phyloP scores from a whole-genome alignment of 371 early-diverging fungal genomes.

The Mortierella sp. region DNA sequence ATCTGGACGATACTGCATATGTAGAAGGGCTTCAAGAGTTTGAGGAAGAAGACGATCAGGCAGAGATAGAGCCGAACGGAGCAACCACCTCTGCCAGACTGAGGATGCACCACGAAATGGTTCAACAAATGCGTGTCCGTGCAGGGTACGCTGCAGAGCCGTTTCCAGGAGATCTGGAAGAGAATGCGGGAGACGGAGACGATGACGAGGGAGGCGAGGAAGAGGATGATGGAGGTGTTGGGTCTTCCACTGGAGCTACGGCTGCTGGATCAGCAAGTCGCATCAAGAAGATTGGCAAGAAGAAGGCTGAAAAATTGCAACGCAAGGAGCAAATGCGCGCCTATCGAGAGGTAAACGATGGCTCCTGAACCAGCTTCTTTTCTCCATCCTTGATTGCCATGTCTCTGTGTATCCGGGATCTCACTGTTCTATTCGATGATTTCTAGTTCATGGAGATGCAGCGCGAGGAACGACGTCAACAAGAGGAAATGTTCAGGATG shows the following conservation, averaged over 20 bases:
- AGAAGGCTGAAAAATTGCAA: constrained; percentile 61
- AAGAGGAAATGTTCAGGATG: constrained; percentile 41
- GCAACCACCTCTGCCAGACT: constrained; percentile 47
- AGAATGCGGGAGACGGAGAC: constrained; percentile 6
- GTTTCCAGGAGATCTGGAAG: constrained; percentile 38
- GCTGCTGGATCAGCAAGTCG: constrained; percentile 29
- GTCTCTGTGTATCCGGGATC: background rate
- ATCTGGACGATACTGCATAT: constrained; percentile 1
- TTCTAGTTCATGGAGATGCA: constrained; percentile 47
- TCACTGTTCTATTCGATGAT: background rate
- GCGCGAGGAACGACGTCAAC: constrained; percentile 46
- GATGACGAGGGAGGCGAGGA: constrained; percentile 24
- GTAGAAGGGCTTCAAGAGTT: background rate
- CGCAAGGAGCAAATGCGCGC: constrained; percentile 67
- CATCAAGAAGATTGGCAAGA: constrained; percentile 63
- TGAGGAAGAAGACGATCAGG: constrained; percentile 7
- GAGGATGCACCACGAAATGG: constrained; percentile 54
- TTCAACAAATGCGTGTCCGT: constrained; percentile 48
- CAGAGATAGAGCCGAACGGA: constrained; percentile 28
- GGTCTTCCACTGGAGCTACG: constrained; percentile 53
- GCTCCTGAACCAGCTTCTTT: background rate
- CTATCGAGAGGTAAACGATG: constrained; percentile 57
- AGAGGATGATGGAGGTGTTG: constrained; percentile 55
- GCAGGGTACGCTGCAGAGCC: constrained; percentile 52
- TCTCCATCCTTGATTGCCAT: background rate